Base-by-base conservation (phyloP, 176 grass and related monocot genomes). In the Chloris gayana region DNA sequence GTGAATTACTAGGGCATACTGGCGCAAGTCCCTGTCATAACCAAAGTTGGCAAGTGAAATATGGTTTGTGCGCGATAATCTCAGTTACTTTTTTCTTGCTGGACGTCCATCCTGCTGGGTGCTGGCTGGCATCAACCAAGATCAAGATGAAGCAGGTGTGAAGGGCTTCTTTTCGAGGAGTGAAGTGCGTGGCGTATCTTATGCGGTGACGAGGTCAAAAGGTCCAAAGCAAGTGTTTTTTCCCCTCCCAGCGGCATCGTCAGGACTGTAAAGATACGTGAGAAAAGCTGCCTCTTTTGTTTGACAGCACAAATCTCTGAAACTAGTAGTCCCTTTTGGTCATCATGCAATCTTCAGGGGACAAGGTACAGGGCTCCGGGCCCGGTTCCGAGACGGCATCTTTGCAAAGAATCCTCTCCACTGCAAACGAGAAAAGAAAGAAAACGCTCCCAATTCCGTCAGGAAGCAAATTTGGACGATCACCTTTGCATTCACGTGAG, bases 341-440 rank as follows among this genome's bases (percentile, higher is more conserved):
- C 88, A 85, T 87, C 90, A 89, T 72, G 73, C 85, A 77, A 89
- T 91, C 91, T 79, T 86, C 74, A 88, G 66, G 54, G 84, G 84
- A 91, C 94, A 83, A 14, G 76, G 80, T 87, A 87, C 94, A 80
- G 7, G 26, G 0, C 5, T 24, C 27, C 4, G 53, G 82, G 53
- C 81, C 80, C 86, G 83, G 83, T 86, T 74, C 82, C 65, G 70
- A 84, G 9, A 44, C 17, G 26, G 62, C 82, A 84, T 91, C 84
- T 82, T n/a, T 78, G 47, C 44, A 32, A 54, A 66, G 59, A 67
- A 80, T 74, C 70, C 37, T 74, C 64, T 33, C 61, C 53, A 24
- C 14, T 17, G 49, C 49, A 47, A 47, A 25, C 24, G 21, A 34
- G 4, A 9, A 53, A 37, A 70, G n/a, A n/a, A n/a, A n/a, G n/a